Conservation (phyloP, 148 eudicot genomes). For the Fagopyrum tataricum region DNA sequence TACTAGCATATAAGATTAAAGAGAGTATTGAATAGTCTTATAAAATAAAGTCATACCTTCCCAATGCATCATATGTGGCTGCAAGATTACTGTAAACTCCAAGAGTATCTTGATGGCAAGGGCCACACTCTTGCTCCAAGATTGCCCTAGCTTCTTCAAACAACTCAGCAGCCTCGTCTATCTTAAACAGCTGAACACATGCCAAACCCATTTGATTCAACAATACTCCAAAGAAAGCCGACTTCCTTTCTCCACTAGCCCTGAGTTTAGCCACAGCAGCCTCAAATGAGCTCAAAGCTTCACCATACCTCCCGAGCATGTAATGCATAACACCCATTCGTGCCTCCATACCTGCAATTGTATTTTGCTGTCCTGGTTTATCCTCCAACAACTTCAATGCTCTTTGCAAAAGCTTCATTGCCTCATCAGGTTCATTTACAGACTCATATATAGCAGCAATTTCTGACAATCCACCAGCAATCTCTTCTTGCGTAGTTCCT, state of each 20-base stretch:
- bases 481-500: constrained; percentile 81
- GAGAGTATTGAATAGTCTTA: neutral
- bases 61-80: constrained; percentile 97
- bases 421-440: constrained; percentile 89
- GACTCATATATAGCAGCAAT: constrained; percentile 88
- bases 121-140: constrained; percentile 93
- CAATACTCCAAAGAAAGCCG: constrained; percentile 88
- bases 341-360: constrained; percentile 89
- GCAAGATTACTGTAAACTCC: constrained; percentile 99
- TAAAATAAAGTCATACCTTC: constrained; percentile 47
- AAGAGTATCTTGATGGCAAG: constrained; percentile 91
- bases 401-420: constrained; percentile 73
- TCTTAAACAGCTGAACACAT: constrained; percentile 81
- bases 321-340: constrained; percentile 92
- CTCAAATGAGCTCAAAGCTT: constrained; percentile 62
- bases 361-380: constrained; percentile 85
- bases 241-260: constrained; percentile 86
- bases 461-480: constrained; percentile 82
- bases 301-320: constrained; percentile 72
- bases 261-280: constrained; percentile 74
- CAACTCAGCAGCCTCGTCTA: constrained; percentile 92
- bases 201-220: constrained; percentile 99
- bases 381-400: constrained; percentile 79
- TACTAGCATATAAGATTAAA: neutral
- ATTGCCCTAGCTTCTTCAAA: constrained; percentile 95